A percentile compares a stretch with the other conserved stretches of the same genome.
These are phyloP conservation scores for Microsporum audouinii DNA, from an alignment of 2,329 filamentous ascomycete genomes.

Conservation along the genomic window DNA sequence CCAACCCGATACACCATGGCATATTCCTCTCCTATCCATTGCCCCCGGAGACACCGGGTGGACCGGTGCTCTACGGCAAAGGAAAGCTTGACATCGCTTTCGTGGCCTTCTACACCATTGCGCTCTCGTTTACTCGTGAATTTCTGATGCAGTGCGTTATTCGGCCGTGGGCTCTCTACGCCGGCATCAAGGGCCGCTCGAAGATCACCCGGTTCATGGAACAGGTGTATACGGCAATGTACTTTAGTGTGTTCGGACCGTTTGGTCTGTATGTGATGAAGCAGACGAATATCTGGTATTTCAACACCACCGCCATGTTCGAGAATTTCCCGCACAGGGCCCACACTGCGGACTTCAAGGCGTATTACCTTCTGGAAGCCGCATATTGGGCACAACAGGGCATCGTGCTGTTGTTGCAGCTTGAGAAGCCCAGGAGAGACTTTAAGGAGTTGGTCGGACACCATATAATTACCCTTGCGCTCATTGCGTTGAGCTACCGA, in stretches of 20 bases:
- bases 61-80: conserved; percentile 66
- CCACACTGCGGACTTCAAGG: conserved; percentile 74
- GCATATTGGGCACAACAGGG: conserved; percentile 94
- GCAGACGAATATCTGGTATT: conserved; percentile 87
- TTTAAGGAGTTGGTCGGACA: conserved; percentile 88
- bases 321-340: conserved; percentile 73
- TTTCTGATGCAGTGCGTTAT: conserved; percentile 90
- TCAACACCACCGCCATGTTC: conserved; percentile 85
- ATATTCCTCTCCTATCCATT: conserved; percentile 85
- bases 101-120: conserved; percentile 76
- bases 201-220: conserved; percentile 94
- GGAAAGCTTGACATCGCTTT: conserved; percentile 78
- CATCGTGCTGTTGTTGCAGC: conserved; percentile 70
- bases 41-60: conserved; percentile 41
- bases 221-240: conserved; percentile 85
- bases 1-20: conserved; percentile 68
- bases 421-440: conserved; percentile 91
- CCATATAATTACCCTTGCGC: conserved; percentile 73
- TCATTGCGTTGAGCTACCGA: conserved; percentile 79
- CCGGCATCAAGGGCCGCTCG: conserved; percentile 56
- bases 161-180: conserved; percentile 59
- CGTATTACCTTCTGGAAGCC: conserved; percentile 89
- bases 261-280: conserved; percentile 85
- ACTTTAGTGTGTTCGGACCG: conserved; percentile 73
- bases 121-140: conserved; percentile 86